These are phyloP conservation scores for Kwoniella botswanensis DNA, from an alignment of 768 basidiomycete genomes.

Conservation along the genomic window DNA sequence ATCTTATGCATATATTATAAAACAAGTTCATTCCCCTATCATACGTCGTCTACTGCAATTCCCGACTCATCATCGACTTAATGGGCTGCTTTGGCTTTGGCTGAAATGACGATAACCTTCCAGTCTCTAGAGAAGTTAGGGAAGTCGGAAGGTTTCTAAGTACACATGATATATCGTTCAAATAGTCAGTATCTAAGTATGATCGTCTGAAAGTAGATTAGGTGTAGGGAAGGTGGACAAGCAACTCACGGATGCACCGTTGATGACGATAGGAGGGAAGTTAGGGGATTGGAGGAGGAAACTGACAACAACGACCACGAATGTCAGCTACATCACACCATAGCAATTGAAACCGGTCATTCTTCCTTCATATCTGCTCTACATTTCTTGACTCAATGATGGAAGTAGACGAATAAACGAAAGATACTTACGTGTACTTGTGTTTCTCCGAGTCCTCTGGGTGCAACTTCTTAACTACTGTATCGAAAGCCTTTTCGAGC, in stretches of 20 bases:
- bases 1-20: background rate
- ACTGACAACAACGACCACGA: background rate
- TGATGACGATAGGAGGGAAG: conserved; percentile 14
- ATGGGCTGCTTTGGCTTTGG: conserved; percentile 11
- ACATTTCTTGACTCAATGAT: too few relatives aligned
- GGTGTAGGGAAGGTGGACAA: background rate
- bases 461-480: conserved; percentile 17
- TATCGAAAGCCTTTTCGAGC: conserved; percentile 15
- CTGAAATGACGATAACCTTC: conserved; percentile 23
- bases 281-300: conserved; percentile 19
- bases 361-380: too few relatives aligned
- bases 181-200: background rate
- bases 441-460: conserved; percentile 18
- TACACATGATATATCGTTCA: background rate
- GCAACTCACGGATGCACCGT: conserved; percentile 18
- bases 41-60: background rate
- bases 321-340: background rate
- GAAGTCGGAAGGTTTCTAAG: conserved; percentile 22
- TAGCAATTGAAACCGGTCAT: too few relatives aligned
- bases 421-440: conserved; percentile 24
- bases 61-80: background rate
- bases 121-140: conserved; percentile 24
- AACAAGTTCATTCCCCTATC: background rate
- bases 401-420: background rate
- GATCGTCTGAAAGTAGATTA: too few relatives aligned